Conservation (phyloP, 1,284 basidiomycete genomes). For the Austropuccinia psidii region DNA sequence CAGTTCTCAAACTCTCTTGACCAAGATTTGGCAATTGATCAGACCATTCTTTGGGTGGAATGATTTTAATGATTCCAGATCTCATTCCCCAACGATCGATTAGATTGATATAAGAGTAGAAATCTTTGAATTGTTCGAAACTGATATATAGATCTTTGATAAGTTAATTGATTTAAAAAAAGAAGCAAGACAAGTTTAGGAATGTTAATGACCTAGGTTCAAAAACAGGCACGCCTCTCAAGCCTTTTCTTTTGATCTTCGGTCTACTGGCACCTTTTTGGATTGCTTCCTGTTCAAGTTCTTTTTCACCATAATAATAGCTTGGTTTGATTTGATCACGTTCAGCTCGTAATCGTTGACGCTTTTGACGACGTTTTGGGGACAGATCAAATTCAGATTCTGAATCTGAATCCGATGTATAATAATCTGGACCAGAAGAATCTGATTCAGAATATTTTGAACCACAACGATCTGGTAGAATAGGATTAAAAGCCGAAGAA, state of each 20-base stretch:
- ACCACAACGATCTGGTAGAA: too few relatives aligned
- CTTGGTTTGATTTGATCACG: constrained; percentile 35
- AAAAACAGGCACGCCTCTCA: constrained; percentile 34
- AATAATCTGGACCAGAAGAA: constrained; percentile 31
- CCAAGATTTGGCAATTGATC: constrained; percentile 62
- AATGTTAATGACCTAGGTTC: constrained; percentile 20
- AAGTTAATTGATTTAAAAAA: background rate
- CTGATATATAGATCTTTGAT: background rate
- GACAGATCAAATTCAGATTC: constrained; percentile 9
- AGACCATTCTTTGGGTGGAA: constrained; percentile 86
- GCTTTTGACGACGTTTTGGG: constrained; percentile 15
- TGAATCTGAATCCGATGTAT: constrained; percentile 10
- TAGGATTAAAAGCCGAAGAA: too few relatives aligned
- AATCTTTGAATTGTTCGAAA: constrained; percentile 53
- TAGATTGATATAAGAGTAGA: constrained; percentile 74
- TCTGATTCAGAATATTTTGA: constrained; percentile 17
- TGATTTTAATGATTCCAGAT: constrained; percentile 86
- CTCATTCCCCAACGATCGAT: constrained; percentile 78
- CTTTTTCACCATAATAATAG: constrained; percentile 35
- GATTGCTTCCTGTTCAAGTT: constrained; percentile 20
- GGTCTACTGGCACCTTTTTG: constrained; percentile 17
- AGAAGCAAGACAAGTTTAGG: background rate
- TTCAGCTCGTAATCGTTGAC: constrained; percentile 8
- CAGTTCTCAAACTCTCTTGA: constrained; percentile 54
- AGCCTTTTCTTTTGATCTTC: constrained; percentile 15